Base-by-base conservation (phyloP, 768 basidiomycete species). In the Phlegmacium glaucopus region DNA sequence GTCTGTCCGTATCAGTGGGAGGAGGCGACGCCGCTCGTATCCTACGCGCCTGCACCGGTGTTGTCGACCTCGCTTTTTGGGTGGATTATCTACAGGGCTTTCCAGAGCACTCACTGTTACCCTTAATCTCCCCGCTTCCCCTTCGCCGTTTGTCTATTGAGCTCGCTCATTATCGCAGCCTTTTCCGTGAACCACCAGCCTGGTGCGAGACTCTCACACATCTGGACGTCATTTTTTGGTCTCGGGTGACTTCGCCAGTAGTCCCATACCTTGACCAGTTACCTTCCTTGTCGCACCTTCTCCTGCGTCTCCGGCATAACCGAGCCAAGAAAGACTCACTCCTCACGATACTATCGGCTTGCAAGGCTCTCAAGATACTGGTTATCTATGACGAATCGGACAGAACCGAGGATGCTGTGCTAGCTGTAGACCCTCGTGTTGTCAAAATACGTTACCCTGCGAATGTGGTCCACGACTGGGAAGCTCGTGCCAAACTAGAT, bases 151-250 rank as follows among this genome's bases (percentile, higher is more conserved):
- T 73, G 27, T 73, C 70, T 1, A 63, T 70, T 26, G 70, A 70
- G 45, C 44, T 62, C 37, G 49, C 50, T 22, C 65, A 70, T 37
- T 63, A 70, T 25, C 46, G 54, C 17, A 50, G 54, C 18, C 47
- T 68, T 6, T 53, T 60, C 40, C 42, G 48, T 28, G 51, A 46
- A 13, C 50, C 51, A 11, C 38, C 45, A 9, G 41, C 44, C 2
- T 70, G 70, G 66, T 56, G 58, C 34, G 47, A 51, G 11, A 50
- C 49, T 16, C 53, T 73, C 29, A 73, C 69, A 5, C 69, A 70
- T 42, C 61, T 73, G 22, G 68, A 72, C 49, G 47, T 73, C 39
- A 59, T 71, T 43, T 69, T 68, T 43, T 71, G 69, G 69, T 54
- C 47, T 4, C 53, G 56, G 25, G 58, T 60, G 11, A 45, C 45